phyloP scores from a whole-genome alignment of 352 stramenopile species.

The Globisporangium nodosum region DNA sequence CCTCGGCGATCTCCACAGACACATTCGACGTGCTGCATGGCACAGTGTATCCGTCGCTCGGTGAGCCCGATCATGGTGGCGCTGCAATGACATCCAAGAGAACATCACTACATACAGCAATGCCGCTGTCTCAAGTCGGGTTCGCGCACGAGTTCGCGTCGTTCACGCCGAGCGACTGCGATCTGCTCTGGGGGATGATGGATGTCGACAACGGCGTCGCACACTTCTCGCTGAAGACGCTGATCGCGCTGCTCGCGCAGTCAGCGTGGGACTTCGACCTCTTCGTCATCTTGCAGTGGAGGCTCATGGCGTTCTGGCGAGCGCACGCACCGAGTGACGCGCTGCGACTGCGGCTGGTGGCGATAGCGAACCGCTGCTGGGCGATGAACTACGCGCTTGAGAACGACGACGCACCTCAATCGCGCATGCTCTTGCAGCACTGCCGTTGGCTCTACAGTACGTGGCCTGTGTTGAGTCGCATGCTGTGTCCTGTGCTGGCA shows the following conservation, averaged over 20 bases:
- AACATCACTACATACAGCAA: neutral
- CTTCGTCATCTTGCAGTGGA: constrained; percentile 64
- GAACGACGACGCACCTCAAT: constrained; percentile 13
- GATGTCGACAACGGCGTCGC: constrained; percentile 41
- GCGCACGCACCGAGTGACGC: neutral
- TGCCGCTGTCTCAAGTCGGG: constrained; percentile 8
- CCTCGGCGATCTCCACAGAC: constrained; percentile 43
- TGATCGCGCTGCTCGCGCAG: constrained; percentile 48
- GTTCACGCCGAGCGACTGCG: constrained; percentile 70
- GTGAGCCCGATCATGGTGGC: neutral
- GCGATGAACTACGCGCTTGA: constrained; percentile 56
- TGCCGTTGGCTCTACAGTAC: constrained; percentile 74
- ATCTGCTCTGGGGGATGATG: constrained; percentile 73
- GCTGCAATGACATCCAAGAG: neutral
- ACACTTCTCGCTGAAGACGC: constrained; percentile 38
- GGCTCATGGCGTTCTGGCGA: constrained; percentile 30
- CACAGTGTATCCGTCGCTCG: neutral
- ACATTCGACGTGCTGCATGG: constrained; percentile 70
- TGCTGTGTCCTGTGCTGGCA: neutral
- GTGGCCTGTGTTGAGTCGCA: neutral
- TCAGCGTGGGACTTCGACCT: constrained; percentile 72
- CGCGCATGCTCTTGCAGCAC: constrained; percentile 33
- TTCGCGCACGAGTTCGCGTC: constrained; percentile 37
- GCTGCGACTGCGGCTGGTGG: constrained; percentile 17
- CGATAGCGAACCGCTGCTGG: constrained; percentile 33